Evolutionary conservation across 306 rosid genomes (phyloP), one percentile per base, ranked within the genome.

Genomic region (Cyamopsis tetragonoloba): DNA sequence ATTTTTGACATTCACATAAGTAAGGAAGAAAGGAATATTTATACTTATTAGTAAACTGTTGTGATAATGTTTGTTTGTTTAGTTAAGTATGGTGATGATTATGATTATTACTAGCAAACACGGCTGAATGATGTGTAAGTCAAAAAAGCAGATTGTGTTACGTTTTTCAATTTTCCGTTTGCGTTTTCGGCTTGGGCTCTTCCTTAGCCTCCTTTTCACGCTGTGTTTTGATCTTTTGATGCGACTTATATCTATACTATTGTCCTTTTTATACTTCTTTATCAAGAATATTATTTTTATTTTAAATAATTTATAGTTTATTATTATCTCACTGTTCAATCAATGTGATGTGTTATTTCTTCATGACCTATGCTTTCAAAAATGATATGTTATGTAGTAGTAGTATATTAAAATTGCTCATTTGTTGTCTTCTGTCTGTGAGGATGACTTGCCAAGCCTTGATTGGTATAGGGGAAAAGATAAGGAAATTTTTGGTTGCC

Each of bases 141-240:
- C 77, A 77, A 77, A 62, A 75, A 77, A 48, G 81, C 57, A 47
- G 62, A 70, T 53, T 63, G 19, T 22, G 44, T 54, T 54, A 39
- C 55, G 55, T 32, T 72, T n/a, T 42, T 63, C 67, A 43, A 11
- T 32, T 62, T n/a, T 22, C 30, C 23, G 14, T n/a, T 55, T 70
- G 72, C 77, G 71, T 80, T 71, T 75, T 71, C 78, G 70, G 72
- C 64, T 71, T 31, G 51, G 37, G 15, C 72, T 67, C 80, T 31
- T 56, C 15, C 19, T 71, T 59, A 50, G 42, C 51, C 73, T 50
- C 51, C 44, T 42, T 49, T 64, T 64, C 38, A 10, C 59, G 38
- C 28, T 39, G 4, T 47, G 53, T 65, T 66, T n/a, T 34, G 27
- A 39, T 53, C 38, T n/a, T 0, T 66, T 51, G 75, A 53, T 31